These are phyloP conservation scores for Salix exigua DNA, from an alignment of 345 rosid species.

Conservation along the genomic window DNA sequence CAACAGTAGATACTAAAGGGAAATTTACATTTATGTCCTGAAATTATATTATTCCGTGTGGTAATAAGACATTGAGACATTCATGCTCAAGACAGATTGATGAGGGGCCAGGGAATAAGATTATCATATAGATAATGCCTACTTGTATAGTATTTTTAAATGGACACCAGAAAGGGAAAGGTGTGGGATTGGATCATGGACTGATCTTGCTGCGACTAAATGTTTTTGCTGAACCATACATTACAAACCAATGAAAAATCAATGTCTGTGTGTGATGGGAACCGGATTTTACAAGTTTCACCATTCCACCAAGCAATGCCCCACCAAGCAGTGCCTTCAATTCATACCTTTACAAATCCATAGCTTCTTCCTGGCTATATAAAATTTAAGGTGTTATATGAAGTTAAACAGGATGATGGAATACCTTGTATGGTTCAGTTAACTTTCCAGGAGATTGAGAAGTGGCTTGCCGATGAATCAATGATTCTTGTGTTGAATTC, in stretches of 20 bases:
- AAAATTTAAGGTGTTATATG: not conserved
- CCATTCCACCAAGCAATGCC: not conserved
- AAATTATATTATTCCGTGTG: conserved; percentile 14
- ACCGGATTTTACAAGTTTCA: not conserved
- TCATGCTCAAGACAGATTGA: not conserved
- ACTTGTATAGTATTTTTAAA: not conserved
- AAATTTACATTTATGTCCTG: conserved; percentile 21
- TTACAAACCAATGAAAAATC: not conserved
- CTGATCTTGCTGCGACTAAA: not conserved
- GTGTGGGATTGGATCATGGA: not conserved
- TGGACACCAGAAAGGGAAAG: not conserved
- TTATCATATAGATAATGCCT: not conserved
- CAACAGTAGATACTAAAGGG: conserved; percentile 8
- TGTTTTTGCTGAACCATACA: not conserved
- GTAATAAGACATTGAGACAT: conserved; percentile 6
- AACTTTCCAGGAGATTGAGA: conserved; percentile 21
- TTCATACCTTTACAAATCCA: not conserved
- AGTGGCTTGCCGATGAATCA: conserved; percentile 15
- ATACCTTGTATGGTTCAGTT: conserved; percentile 47
- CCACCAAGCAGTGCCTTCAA: not conserved
- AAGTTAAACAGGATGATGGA: not conserved
- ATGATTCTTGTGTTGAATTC: conserved; percentile 30
- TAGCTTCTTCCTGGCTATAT: not conserved
- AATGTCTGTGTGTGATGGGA: not conserved
- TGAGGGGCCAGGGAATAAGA: not conserved